Conservation (phyloP, 192 early-diverging fungal genomes). For the Rhizophlyctis rosea region DNA sequence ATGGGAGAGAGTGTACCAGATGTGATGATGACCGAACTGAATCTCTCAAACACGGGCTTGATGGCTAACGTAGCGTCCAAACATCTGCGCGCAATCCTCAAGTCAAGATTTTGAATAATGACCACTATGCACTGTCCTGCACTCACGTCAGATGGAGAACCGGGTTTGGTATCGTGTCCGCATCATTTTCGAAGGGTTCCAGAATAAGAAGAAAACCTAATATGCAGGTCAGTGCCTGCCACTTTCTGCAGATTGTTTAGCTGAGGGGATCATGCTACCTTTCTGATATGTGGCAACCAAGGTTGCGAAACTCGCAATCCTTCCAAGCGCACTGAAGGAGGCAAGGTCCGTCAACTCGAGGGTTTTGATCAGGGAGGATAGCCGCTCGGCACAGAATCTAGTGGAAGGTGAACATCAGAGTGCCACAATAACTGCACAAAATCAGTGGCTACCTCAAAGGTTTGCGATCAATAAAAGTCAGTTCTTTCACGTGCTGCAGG, state of each 20-base stretch:
- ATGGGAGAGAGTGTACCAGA: conserved; percentile 99
- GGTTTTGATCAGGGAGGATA: conserved; percentile 85
- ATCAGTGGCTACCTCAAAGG: conserved; percentile 63
- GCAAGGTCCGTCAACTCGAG: conserved; percentile 92
- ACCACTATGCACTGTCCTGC: no score
- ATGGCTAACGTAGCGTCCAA: conserved; percentile 96
- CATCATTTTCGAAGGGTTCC: conserved; percentile 96
- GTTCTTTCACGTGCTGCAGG: conserved; percentile 86
- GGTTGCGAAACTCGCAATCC: conserved; percentile 91
- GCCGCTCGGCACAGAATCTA: conserved; percentile 87
- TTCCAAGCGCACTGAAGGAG: conserved; percentile 76
- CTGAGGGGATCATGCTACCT: conserved; percentile 46
- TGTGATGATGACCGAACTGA: conserved; percentile 94
- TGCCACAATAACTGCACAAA: conserved; percentile 7
- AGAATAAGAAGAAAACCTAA: conserved; percentile 87
- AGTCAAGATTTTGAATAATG: no score
- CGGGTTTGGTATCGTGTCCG: conserved; percentile 89
- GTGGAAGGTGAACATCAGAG: conserved; percentile 5
- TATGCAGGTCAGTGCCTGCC: no score
- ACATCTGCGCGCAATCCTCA: conserved; percentile 71
- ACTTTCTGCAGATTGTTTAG: no score
- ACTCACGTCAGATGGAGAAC: conserved; percentile 79
- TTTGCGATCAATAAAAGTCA: conserved; percentile 93
- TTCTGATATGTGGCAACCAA: conserved; percentile 94
- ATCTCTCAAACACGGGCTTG: conserved; percentile 93